Evolutionary conservation across 2,329 filamentous ascomycete genomes (phyloP).

Genomic region (Ceratocystis variospora): DNA sequence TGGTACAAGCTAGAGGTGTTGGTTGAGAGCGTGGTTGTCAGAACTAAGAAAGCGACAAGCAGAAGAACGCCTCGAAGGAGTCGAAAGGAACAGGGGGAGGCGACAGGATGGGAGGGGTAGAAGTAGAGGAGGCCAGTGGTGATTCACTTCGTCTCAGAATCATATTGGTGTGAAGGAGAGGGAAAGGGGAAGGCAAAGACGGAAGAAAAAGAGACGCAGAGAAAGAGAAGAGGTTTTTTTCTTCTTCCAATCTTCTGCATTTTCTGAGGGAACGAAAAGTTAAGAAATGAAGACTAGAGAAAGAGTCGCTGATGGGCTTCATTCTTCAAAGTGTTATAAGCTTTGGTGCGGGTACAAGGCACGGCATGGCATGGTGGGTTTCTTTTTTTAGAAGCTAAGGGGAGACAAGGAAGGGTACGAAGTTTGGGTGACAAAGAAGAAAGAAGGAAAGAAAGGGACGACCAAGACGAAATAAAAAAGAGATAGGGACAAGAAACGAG

Average conservation of each 20-base stretch:
- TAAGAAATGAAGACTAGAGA: not conserved
- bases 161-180: not conserved
- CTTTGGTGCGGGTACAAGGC: not conserved
- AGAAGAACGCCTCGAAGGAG: constrained; percentile 3
- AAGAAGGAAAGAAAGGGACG: not conserved
- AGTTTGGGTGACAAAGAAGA: not conserved
- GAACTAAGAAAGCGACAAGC: not conserved
- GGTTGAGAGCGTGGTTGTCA: not conserved
- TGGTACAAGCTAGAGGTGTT: not conserved
- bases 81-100: constrained; percentile 7
- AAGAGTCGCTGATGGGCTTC: not conserved
- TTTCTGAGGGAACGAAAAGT: no score
- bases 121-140: not conserved
- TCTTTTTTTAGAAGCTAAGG: constrained; percentile 1
- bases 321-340: not conserved
- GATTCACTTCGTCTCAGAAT: constrained; percentile 8
- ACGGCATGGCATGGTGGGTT: not conserved
- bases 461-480: not conserved
- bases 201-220: not conserved
- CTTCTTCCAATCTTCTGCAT: no score
- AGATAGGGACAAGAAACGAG: not conserved
- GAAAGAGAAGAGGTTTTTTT: not conserved
- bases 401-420: not conserved
- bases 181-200: not conserved
- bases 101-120: not conserved